Percentiles rank a stretch among this genome's conserved stretches.
phyloP scores from a whole-genome alignment of 2,329 filamentous ascomycete genomes.

The Aspergillus tubingensis region DNA sequence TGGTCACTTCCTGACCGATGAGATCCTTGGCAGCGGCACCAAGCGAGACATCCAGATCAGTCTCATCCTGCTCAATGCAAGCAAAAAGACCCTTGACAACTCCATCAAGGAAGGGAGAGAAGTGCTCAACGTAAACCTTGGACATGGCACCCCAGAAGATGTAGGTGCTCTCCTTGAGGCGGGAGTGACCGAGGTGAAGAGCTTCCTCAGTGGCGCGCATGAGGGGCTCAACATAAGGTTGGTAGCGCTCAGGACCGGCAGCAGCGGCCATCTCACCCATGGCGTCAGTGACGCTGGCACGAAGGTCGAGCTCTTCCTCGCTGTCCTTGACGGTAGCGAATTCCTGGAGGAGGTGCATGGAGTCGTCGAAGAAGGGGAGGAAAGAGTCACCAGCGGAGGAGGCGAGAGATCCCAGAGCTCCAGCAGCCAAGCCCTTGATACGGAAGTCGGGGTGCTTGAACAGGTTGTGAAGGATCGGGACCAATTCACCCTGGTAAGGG shows the following conservation, averaged over 20 bases:
- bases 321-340: constrained; percentile 85
- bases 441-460: constrained; percentile 82
- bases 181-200: constrained; percentile 81
- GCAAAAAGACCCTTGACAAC: constrained; percentile 65
- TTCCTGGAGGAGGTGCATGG: constrained; percentile 83
- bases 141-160: constrained; percentile 94
- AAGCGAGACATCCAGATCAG: constrained; percentile 74
- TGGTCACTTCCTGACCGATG: constrained; percentile 72
- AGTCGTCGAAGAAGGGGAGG: constrained; percentile 85
- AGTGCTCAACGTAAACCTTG: constrained; percentile 80
- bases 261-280: constrained; percentile 91
- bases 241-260: constrained; percentile 81
- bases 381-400: constrained; percentile 80
- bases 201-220: constrained; percentile 94
- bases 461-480: constrained; percentile 80
- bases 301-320: constrained; percentile 85
- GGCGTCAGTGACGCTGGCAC: constrained; percentile 86
- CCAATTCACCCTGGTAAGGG: constrained; percentile 77
- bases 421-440: constrained; percentile 85
- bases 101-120: constrained; percentile 49
- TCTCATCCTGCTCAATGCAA: constrained; percentile 86
- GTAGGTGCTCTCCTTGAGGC: constrained; percentile 93
- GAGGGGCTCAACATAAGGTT: constrained; percentile 84
- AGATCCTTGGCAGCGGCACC: constrained; percentile 74
- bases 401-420: constrained; percentile 87